Base-by-base conservation (phyloP, 441 rosid genomes). In the Jatropha multifida region DNA sequence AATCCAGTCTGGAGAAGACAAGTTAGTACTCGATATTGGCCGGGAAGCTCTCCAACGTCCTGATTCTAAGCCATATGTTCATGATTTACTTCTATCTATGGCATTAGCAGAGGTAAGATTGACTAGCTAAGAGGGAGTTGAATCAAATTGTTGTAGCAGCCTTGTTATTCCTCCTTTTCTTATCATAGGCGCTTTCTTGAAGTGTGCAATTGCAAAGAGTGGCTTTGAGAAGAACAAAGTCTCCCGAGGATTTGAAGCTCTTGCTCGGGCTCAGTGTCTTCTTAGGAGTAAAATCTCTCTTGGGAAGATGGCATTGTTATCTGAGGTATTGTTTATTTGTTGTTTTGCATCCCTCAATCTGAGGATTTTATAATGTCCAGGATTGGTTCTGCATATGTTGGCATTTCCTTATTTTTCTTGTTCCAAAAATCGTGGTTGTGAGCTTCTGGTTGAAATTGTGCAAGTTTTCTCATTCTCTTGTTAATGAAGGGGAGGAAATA, bases 201-300 rank as follows among this genome's bases (percentile, higher is more conserved):
- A 95, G 99, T 95, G 98, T 88, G 94, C 95, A 59, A 88, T 90
- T 76, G 98, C 99, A 51, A 93, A 92, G 86, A 81, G 71, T 85
- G 86, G 88, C 77, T 90, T 95, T 69, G 97, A 95, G 86, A 92
- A 86, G 89, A 90, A 86, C 84, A 92, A 88, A 83, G 90, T 93
- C 65, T 90, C 95, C 66, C 91, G 79, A 81, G 99, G 99, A 80
- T 93, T 95, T 84, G 99, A 93, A 86, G 98, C 99, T 81, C 97
- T 95, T 85, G 97, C 97, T 69, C 97, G 93, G 59, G 97, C 99
- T 73, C 99, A 95, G 42, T 81, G 85, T 82, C 87, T 93, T 81
- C 92, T 95, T 37, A 93, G 90, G 83, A 93, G 99, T 86, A 89
- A 88, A 84, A 83, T 76, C 66, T 92, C 97, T 73, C 97, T 93